Conservation (phyloP, 225 moss, liverwort and hornwort species). For the Rhytidiadelphus loreus region DNA sequence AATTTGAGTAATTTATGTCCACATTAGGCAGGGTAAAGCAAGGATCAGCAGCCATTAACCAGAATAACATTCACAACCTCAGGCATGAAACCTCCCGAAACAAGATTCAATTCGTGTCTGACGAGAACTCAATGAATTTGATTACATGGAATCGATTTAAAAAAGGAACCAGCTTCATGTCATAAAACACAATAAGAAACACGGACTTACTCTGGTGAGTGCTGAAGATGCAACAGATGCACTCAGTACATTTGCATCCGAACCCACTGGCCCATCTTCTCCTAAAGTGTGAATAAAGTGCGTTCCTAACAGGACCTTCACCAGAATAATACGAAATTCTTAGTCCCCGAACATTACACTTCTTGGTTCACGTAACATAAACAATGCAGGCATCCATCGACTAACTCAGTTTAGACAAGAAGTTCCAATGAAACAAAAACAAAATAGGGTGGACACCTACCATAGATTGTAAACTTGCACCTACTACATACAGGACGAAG, state of each 20-base stretch:
- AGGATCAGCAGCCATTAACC: neutral
- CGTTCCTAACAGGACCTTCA: slow-evolving; percentile 64
- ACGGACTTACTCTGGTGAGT: slow-evolving; percentile 53
- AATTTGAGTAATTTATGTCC: neutral
- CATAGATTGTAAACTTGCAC: slow-evolving; percentile 83
- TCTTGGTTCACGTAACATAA: neutral
- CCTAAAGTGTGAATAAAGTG: slow-evolving; percentile 71
- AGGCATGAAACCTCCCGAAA: neutral
- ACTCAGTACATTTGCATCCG: slow-evolving; percentile 34
- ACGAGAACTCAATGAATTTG: neutral
- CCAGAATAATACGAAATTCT: neutral
- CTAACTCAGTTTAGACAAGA: neutral
- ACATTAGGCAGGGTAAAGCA: neutral
- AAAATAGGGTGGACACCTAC: slow-evolving; percentile 14
- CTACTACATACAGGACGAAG: slow-evolving; percentile 76
- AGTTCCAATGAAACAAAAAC: neutral
- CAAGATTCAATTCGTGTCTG: neutral
- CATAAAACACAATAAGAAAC: neutral
- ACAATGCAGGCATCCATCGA: neutral
- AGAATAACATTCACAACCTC: neutral
- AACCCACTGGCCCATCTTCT: slow-evolving; percentile 20
- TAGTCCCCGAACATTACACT: neutral
- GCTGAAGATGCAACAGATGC: slow-evolving; percentile 50
- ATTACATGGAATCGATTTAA: neutral
- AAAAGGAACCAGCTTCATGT: neutral